Base-by-base conservation (phyloP, 2,329 filamentous ascomycete species). In the Penicillium sp. region DNA sequence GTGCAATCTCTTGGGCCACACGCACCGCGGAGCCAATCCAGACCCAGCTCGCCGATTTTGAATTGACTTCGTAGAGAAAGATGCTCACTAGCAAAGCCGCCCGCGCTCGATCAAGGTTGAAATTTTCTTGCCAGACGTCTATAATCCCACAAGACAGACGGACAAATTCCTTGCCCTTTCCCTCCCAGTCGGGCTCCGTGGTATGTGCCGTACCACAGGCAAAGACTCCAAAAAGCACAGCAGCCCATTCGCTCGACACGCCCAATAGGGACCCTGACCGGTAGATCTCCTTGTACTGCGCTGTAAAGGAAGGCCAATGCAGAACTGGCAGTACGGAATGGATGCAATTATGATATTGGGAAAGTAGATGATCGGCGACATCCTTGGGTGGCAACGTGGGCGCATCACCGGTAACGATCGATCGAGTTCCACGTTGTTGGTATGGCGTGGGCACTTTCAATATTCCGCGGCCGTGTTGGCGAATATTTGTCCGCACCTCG, bases 301-400 rank as follows among this genome's bases (percentile, higher is more conserved):
- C 78, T 60, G 86, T 78, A 61, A 97, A 95, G 0, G 81, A 87
- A 1, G 89, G 88, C 87, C 91, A 95, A 68, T 97, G 89, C 8
- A 97, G 64, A 38, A 95, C 83, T 0, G 93, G 93, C 58, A 91
- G 86, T 67, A 88, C 85, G 28, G 83, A 80, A 66, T 97, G 92
- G 23, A 89, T 77, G 6, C 86, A 86, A 33, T 80, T 77, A 60
- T 88, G 86, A 68, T 95, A 98, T 32, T 86, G 80, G 29, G 81
- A 78, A 28, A 96, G 72, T 2, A 96, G 76, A 57, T 81, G 81
- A 54, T 95, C 89, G 25, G 84, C 83, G 20, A 83, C 70, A 25
- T 82, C 74, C 56, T 84, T 86, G 1, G 86, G 76, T 0, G 92
- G 93, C 46, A 96, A 71, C 35, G 81, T 78, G 6, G 87, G 84